Evolutionary conservation across 306 rosid genomes (phyloP).

Genomic region (Cucumis sativus): Cucumber_9930_V3 NC_026658.2:13790001-13790500

Average conservation of each 20-base stretch:
- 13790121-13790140: constrained; percentile 92
- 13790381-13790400: neutral
- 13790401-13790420: too few relatives aligned
- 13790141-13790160: constrained; percentile 29
- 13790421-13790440: too few relatives aligned
- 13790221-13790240: neutral
- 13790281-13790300: neutral
- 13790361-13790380: neutral
- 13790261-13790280: neutral
- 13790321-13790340: neutral
- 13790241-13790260: neutral
- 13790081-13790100: constrained; percentile 25
- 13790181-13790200: neutral
- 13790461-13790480: too few relatives aligned
- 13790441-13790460: too few relatives aligned
- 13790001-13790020: neutral
- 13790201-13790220: neutral
- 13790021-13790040: neutral
- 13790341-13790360: neutral
- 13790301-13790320: neutral
- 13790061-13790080: constrained; percentile 33
- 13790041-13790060: constrained; percentile 63
- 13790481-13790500: too few relatives aligned
- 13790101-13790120: constrained; percentile 84
- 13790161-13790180: neutral